A percentile compares a stretch with the other conserved stretches of the same genome.
Evolutionary conservation across 768 basidiomycete species (phyloP).

Genomic region (Lepiota subincarnata): DNA sequence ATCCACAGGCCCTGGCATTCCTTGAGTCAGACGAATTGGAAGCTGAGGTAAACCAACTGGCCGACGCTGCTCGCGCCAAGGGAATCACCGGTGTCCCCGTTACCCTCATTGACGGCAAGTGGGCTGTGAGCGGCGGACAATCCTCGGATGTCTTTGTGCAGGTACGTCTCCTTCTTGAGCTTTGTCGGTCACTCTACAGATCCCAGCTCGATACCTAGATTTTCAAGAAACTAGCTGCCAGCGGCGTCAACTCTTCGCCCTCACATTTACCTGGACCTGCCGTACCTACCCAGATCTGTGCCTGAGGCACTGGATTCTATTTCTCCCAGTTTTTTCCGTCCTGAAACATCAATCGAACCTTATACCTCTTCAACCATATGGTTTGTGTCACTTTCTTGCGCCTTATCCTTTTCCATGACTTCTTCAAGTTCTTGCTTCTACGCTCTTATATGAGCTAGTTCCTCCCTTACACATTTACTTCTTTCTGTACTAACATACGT

Average conservation of each 20-base stretch:
- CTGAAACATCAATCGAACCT: too few species aligned
- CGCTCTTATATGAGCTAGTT: not conserved
- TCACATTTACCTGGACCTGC: conserved; percentile 31
- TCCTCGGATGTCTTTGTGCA: conserved; percentile 66
- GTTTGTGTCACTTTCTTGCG: too few species aligned
- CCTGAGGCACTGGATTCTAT: conserved; percentile 12
- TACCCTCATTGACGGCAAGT: conserved; percentile 74
- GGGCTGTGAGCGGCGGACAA: conserved; percentile 74
- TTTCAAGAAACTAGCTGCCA: conserved; percentile 47
- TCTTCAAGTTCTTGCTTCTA: not conserved
- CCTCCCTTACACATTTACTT: not conserved
- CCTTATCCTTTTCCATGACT: too few species aligned
- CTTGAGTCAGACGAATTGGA: conserved; percentile 61
- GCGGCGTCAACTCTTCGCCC: conserved; percentile 29
- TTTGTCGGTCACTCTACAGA: not conserved
- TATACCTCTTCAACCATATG: too few species aligned
- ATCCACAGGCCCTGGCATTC: conserved; percentile 54
- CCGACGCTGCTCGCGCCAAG: conserved; percentile 54
- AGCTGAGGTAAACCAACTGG: conserved; percentile 60
- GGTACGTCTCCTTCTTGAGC: conserved; percentile 32
- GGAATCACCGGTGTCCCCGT: conserved; percentile 80
- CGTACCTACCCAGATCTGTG: conserved; percentile 26
- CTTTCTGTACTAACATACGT: conserved; percentile 10
- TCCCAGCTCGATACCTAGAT: conserved; percentile 25
- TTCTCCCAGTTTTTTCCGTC: too few species aligned